Base-by-base conservation (phyloP, 2,329 filamentous ascomycete genomes). In the Phaeosphaeria sp. region DNA sequence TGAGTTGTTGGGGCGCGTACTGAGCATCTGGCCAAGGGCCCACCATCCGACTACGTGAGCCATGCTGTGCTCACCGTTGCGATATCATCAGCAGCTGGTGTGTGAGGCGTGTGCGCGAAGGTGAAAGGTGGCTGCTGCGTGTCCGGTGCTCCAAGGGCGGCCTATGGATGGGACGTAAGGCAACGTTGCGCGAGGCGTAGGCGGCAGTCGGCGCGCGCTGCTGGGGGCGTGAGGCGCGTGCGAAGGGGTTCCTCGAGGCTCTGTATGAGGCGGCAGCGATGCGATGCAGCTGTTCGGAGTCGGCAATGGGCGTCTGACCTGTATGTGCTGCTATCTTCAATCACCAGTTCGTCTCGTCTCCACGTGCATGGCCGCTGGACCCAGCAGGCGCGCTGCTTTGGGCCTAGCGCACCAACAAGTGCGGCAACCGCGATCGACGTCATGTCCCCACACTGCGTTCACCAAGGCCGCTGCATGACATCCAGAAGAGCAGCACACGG, bases 11-110 rank as follows among this genome's bases (percentile, higher is more conserved):
- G 36, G 58, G 54, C 60, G 63, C 77, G 59, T 75, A 79, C 77
- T 79, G 61, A 78, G 71, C 48, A 79, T 68, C 65, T 78, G 65
- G 62, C 68, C 58, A 50, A 77, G 66, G 51, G 74, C 75, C 74
- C 66, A 69, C 63, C 74, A 75, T 56, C 69, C 74, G 63, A 75
- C 59, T 56, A 69, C 62, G 51, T 75, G 77, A 67, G 75, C 76
- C 77, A 79, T 79, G 66, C 60, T 72, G 66, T 63, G 64, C 61
- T 73, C 57, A 74, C 42, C 58, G 52, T 56, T 24, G 60, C 42
- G 58, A 53, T 64, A 54, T 69, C 73, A 74, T 76, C 68, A 73
- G 62, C 57, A 48, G 58, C 33, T 25, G 57, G 30, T 13, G 59
- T 56, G 49, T 49, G 25, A 13, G 11, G 47, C 33, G 53, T 48